Percentiles rank a stretch among this genome's conserved stretches.
Evolutionary conservation across 305 asterid genomes (phyloP).

Genomic region (Caryopteris hybrid): DNA sequence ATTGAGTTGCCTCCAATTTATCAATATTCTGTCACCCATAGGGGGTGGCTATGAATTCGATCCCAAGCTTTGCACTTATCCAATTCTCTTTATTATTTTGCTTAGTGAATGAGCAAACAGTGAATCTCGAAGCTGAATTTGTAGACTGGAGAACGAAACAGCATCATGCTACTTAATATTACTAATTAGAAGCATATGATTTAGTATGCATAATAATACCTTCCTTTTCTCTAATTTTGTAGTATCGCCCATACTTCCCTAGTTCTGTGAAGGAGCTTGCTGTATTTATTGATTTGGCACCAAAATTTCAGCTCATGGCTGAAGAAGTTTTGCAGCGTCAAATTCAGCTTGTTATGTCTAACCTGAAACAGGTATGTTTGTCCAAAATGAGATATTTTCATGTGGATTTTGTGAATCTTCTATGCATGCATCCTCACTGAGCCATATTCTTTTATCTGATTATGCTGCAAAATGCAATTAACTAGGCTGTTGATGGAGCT

Average conservation of each 20-base stretch:
- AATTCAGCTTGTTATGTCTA: slow-evolving; percentile 62
- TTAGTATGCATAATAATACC: neutral
- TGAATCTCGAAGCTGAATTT: neutral
- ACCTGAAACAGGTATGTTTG: slow-evolving; percentile 63
- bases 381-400: neutral
- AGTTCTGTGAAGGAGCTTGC: slow-evolving; percentile 64
- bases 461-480: slow-evolving; percentile 16
- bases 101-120: neutral
- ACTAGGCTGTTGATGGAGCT: slow-evolving; percentile 88
- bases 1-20: neutral
- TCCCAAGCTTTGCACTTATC: neutral
- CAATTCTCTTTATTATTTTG: neutral
- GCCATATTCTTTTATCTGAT: slow-evolving; percentile 10
- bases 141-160: neutral
- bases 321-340: slow-evolving; percentile 79
- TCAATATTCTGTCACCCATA: neutral
- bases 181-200: neutral
- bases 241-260: slow-evolving; percentile 91
- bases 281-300: slow-evolving; percentile 88
- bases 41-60: neutral
- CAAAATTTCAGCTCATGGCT: slow-evolving; percentile 78
- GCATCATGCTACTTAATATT: slow-evolving; percentile 2
- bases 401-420: neutral
- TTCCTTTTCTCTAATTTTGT: slow-evolving; percentile 32
- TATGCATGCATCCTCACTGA: slow-evolving; percentile 4